Percentiles rank a stretch among this genome's conserved stretches.
Evolutionary conservation across 2,329 filamentous ascomycete species (phyloP).

Genomic region (Drechslerella dactyloides): DNA sequence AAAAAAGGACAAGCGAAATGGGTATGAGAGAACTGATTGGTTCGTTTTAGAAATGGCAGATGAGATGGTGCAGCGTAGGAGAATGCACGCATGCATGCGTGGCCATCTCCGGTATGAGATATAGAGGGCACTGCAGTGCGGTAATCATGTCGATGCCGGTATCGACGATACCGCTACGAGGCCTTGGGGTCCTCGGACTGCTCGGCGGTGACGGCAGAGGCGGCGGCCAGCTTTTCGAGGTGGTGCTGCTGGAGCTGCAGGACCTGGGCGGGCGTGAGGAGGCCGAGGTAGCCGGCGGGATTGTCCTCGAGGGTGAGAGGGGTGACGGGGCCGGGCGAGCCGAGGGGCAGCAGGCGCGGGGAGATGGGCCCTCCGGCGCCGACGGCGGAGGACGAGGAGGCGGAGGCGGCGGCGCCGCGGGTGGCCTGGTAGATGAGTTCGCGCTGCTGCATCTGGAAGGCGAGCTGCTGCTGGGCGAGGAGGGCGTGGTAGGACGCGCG

Average conservation of each 20-base stretch:
- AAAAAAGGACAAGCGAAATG: neutral
- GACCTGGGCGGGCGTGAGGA: constrained; percentile 25
- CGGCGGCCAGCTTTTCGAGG: constrained; percentile 35
- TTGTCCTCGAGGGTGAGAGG: constrained; percentile 54
- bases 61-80: no score
- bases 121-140: no score
- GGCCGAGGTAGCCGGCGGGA: constrained; percentile 46
- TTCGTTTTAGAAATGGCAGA: no score
- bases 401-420: constrained; percentile 46
- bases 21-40: neutral
- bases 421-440: constrained; percentile 55
- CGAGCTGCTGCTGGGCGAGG: constrained; percentile 54
- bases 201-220: constrained; percentile 56
- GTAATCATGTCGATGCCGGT: neutral
- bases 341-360: constrained; percentile 54
- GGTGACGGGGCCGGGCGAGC: constrained; percentile 54
- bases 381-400: constrained; percentile 53
- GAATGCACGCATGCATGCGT: no score
- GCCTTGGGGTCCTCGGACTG: constrained; percentile 55
- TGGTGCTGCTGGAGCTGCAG: constrained; percentile 40
- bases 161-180: constrained; percentile 51
- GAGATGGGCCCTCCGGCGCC: constrained; percentile 52
- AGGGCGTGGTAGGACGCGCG: constrained; percentile 49
- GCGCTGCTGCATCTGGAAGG: constrained; percentile 54
- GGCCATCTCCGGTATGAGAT: no score